Evolutionary conservation across 768 basidiomycete genomes (phyloP), one percentile per base, ranked within the genome.

Genomic region (Tylopilus intermedius): DNA sequence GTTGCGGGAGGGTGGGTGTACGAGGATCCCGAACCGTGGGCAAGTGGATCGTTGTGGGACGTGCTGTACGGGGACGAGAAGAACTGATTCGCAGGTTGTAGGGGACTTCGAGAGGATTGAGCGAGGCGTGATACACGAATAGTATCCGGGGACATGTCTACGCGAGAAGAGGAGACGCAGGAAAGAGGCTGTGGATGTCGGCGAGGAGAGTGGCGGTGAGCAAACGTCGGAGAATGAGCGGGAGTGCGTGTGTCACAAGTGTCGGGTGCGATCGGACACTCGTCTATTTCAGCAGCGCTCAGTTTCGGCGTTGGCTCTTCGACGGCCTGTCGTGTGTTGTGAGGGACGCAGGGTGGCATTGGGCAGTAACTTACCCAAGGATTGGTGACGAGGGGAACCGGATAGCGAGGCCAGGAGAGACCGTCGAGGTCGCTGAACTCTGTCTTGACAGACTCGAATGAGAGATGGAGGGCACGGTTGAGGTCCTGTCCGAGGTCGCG

Each of bases 361-460:
- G 24, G 22, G 4, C 14, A n/a, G 21, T 33, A 21, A 59, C 64
- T 5, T 44, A 69, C 68, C 61, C 61, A 62, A 6, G 64, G 53
- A 37, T 61, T 62, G 21, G 55, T 68, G 21, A 58, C 64, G 44
- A 60, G 54, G 4, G 66, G 66, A 8, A 72, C 68, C 4, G 71
- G 68, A 27, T 69, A 65, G 42, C 68, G 69, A 15, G 74, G 65
- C 81, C 81, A 81, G 35, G 75, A 72, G 33, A 80, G 66, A 0
- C 82, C 82, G 50, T 84, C 82, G 14, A 84, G 73, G 63, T 84
- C 82, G 50, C 74, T 72, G 59, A 83, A 84, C 56, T 84, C 82
- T 8, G 77, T 76, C 55, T 84, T 83, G 32, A 83, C 82, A 5
- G 73, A 72, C 21, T 63, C 70, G 58, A 84, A 84, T 1, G 81